Evolutionary conservation across 345 rosid genomes (phyloP), one percentile per base, ranked within the genome.

Genomic region (Sapria himalayana): DNA sequence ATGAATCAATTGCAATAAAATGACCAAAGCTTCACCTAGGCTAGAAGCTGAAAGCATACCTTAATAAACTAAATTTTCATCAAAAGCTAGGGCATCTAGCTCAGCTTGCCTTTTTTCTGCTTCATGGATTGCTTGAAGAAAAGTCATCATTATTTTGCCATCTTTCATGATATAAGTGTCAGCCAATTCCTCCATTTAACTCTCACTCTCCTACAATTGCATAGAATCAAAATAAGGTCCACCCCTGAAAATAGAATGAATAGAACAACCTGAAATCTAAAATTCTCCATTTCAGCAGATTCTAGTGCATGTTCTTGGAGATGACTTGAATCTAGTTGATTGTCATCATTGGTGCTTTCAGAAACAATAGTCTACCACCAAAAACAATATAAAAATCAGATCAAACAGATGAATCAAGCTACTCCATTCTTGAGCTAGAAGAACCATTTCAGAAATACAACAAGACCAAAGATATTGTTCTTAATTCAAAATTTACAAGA

Each of bases 51-150:
- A n/a, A n/a, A n/a, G n/a, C n/a, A n/a, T n/a, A n/a, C n/a, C n/a
- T n/a, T n/a, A n/a, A n/a, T n/a, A n/a, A n/a, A n/a, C n/a, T n/a
- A n/a, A n/a, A n/a, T n/a, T n/a, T 58, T 75, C 73, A 25, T 76
- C 54, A 66, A 91, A 85, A 54, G 67, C 65, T 50, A 17, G 76
- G 49, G 85, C 76, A 72, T 84, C 99, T 43, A 77, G 38, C 49
- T 80, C 85, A 37, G 93, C 84, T 63, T 84, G 99, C 62, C 81
- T 63, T 41, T 73, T 62, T 65, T 84, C 94, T 46, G 99, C 96
- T 36, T 64, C 70, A 53, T 84, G 96, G 48, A 91, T 80, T 40
- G 96, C 94, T 69, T 71, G 58, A 20, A 91, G 66, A 69, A 91
- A 84, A 52, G 70, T 73, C 41, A 91, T 46, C 51, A 91, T 63